These are phyloP conservation scores for Pyrenochaeta sp. DNA, from an alignment of 2,329 filamentous ascomycete genomes.

Conservation along the genomic window DNA sequence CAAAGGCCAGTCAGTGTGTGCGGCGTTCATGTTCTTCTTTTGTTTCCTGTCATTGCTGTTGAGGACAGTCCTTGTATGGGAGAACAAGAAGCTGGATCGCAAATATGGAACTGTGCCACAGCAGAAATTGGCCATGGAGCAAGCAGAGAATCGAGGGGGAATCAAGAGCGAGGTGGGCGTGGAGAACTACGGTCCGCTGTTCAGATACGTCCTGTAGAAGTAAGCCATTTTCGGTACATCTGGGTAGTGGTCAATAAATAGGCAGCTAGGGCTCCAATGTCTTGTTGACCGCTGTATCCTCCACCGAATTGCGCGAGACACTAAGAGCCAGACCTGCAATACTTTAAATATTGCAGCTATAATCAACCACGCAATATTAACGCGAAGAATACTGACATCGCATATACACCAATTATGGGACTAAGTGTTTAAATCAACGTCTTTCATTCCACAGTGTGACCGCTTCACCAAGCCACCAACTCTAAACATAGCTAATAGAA, in stretches of 20 bases:
- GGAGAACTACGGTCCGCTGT: constrained; percentile 46
- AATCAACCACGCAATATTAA: too few relatives aligned
- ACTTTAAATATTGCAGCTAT: too few relatives aligned
- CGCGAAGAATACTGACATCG: too few relatives aligned
- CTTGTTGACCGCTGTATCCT: too few relatives aligned
- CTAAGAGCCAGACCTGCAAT: too few relatives aligned
- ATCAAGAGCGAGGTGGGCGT: constrained; percentile 25
- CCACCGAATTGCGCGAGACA: too few relatives aligned
- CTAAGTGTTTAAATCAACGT: too few relatives aligned
- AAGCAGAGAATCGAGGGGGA: constrained; percentile 21
- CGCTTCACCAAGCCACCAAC: constrained; percentile 21
- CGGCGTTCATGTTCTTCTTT: constrained; percentile 49
- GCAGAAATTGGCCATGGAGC: constrained; percentile 31
- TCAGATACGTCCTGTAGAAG: constrained; percentile 41
- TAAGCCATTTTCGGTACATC: too few relatives aligned
- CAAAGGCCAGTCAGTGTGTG: constrained; percentile 46
- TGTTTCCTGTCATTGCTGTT: constrained; percentile 38
- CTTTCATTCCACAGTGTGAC: neutral
- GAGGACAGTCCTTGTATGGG: constrained; percentile 43
- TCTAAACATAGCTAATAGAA: constrained; percentile 7
- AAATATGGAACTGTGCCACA: constrained; percentile 40
- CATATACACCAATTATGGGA: too few relatives aligned
- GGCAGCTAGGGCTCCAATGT: too few relatives aligned
- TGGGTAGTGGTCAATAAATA: too few relatives aligned
- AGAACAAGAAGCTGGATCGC: constrained; percentile 46